Conservation (phyloP, 768 basidiomycete genomes). For the Suillus bovinus region DNA sequence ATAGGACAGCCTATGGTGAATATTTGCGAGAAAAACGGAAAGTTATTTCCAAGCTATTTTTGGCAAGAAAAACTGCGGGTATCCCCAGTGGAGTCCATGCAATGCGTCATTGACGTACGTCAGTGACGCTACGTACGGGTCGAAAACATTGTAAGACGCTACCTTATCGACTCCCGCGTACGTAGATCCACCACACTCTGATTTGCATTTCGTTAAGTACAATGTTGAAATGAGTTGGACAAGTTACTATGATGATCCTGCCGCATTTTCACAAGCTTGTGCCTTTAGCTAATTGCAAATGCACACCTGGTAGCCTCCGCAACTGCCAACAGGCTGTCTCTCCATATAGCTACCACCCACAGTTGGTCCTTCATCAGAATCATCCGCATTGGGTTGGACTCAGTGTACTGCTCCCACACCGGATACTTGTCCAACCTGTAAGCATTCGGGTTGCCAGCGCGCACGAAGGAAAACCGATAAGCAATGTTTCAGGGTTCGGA, state of each 20-base stretch:
- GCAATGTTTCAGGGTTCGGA: conserved; percentile 61
- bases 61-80: not conserved
- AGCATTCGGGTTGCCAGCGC: conserved; percentile 54
- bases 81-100: not conserved
- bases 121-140: not conserved
- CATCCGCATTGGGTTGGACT: conserved; percentile 37
- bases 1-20: not conserved
- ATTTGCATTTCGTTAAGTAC: not conserved
- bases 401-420: conserved; percentile 44
- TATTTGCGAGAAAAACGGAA: not conserved
- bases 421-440: conserved; percentile 54
- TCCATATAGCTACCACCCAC: conserved; percentile 45
- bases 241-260: not conserved
- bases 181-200: not conserved
- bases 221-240: not conserved
- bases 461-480: conserved; percentile 69
- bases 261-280: not conserved
- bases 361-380: conserved; percentile 43
- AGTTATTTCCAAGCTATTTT: not conserved
- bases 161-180: not conserved
- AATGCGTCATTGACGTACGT: not conserved
- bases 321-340: conserved; percentile 33
- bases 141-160: too few relatives aligned
- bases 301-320: not conserved
- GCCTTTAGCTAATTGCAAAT: not conserved